Evolutionary conservation across 768 basidiomycete genomes (phyloP).

Genomic region (Boletus reticuloceps): DNA sequence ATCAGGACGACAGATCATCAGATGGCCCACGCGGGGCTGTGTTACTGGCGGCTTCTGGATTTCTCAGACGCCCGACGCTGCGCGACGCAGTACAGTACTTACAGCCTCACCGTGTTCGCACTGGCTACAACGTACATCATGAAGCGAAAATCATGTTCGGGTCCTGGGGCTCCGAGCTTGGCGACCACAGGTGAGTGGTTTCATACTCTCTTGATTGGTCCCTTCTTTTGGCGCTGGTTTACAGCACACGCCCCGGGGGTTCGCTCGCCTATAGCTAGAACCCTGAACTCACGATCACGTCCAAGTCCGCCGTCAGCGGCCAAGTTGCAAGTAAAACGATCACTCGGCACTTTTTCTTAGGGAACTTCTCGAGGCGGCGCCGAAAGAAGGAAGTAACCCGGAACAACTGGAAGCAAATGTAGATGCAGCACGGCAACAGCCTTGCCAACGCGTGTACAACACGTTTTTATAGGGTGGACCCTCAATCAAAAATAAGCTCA

Average conservation of each 20-base stretch:
- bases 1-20: too few relatives aligned
- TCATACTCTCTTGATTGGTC: neutral
- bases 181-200: constrained; percentile 10
- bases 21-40: too few relatives aligned
- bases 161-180: neutral
- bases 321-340: neutral
- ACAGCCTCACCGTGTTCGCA: neutral
- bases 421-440: constrained; percentile 29
- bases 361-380: constrained; percentile 16
- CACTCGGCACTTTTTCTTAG: constrained; percentile 9
- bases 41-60: too few relatives aligned
- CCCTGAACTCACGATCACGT: constrained; percentile 1
- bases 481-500: constrained; percentile 31
- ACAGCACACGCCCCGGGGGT: constrained; percentile 15
- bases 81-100: too few relatives aligned
- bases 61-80: too few relatives aligned
- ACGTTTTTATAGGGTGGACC: constrained; percentile 38
- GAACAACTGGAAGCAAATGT: constrained; percentile 21
- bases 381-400: constrained; percentile 18
- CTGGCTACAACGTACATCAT: neutral
- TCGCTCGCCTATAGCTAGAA: neutral
- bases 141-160: neutral
- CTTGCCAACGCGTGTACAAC: constrained; percentile 32
- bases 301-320: constrained; percentile 16
- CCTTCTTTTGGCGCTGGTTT: neutral